Evolutionary conservation across 1,139 yeast genomes (phyloP).

Genomic region (Kluyveromyces sp.): DNA sequence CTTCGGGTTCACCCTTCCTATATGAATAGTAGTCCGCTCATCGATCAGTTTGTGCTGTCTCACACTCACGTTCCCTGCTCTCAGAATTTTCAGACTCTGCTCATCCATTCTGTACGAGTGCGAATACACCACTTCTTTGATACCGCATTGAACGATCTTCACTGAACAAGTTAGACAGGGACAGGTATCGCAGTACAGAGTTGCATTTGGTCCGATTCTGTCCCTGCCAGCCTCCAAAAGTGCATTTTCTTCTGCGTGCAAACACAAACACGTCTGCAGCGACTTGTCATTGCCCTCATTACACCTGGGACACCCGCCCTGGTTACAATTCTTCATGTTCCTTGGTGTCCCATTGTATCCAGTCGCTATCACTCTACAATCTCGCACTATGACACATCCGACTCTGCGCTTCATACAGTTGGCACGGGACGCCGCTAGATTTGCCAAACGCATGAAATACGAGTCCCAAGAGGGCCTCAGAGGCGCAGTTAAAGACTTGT

Average conservation of each 20-base stretch:
- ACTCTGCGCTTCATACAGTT: constrained; percentile 97
- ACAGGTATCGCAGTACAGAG: constrained; percentile 88
- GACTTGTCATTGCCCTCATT: constrained; percentile 60
- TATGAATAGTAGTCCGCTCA: constrained; percentile 19
- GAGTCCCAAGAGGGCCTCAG: constrained; percentile 94
- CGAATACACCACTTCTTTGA: constrained; percentile 87
- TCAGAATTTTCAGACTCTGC: constrained; percentile 60
- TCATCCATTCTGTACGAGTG: constrained; percentile 90
- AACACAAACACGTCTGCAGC: constrained; percentile 77
- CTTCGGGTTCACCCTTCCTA: not conserved
- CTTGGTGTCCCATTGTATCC: constrained; percentile 98
- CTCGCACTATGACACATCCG: constrained; percentile 89
- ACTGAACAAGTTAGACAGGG: constrained; percentile 96
- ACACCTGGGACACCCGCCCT: constrained; percentile 91
- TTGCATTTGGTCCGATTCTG: constrained; percentile 57
- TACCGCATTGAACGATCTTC: constrained; percentile 89
- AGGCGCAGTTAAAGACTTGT: constrained; percentile 37
- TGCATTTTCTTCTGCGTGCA: constrained; percentile 97
- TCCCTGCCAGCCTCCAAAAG: constrained; percentile 89
- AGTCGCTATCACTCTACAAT: constrained; percentile 82
- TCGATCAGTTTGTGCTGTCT: constrained; percentile 51
- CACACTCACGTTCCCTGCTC: constrained; percentile 63
- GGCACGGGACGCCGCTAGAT: constrained; percentile 83
- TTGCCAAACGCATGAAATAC: constrained; percentile 88
- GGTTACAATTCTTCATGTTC: constrained; percentile 78